These are phyloP conservation scores for Clitoria ternatea DNA, from an alignment of 306 rosid genomes.

Conservation along the genomic window DNA sequence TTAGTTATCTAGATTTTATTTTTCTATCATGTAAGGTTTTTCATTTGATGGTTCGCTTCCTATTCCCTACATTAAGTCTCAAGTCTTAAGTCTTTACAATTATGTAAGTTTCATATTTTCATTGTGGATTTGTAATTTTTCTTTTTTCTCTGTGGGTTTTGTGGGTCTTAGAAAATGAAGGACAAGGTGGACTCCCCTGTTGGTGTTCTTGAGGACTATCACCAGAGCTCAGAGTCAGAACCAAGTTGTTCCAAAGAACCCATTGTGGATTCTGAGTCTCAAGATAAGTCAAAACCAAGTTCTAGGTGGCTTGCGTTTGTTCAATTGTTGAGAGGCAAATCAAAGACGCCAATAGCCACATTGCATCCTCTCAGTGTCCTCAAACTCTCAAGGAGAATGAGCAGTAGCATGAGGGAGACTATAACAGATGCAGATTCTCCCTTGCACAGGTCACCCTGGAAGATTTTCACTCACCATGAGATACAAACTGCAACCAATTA, in stretches of 20 bases:
- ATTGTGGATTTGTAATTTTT: slow-evolving; percentile 8
- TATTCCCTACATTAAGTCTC: too few relatives aligned
- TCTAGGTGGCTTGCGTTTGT: slow-evolving; percentile 51
- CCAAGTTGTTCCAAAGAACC: slow-evolving; percentile 50
- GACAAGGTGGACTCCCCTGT: slow-evolving; percentile 56
- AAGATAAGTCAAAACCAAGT: slow-evolving; percentile 23
- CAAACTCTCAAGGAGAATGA: slow-evolving; percentile 60
- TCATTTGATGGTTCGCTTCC: not conserved
- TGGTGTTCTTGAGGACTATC: slow-evolving; percentile 72
- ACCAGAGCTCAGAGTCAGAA: slow-evolving; percentile 66
- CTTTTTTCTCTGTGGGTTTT: not conserved
- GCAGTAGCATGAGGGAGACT: slow-evolving; percentile 57
- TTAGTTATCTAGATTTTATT: not conserved
- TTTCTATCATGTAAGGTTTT: not conserved
- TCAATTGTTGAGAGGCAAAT: slow-evolving; percentile 39
- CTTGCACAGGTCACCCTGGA: slow-evolving; percentile 57
- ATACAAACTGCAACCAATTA: slow-evolving; percentile 59
- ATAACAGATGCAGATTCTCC: slow-evolving; percentile 29
- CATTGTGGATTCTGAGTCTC: slow-evolving; percentile 16
- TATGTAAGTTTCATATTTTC: slow-evolving; percentile 1
- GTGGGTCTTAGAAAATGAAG: slow-evolving; percentile 35
- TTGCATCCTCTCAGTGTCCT: slow-evolving; percentile 51
- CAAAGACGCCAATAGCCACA: slow-evolving; percentile 43
- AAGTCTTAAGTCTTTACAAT: too few relatives aligned
- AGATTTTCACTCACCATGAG: slow-evolving; percentile 57